Conservation (phyloP, 805 yeast genomes). For the Candida tammaniensis region DNA sequence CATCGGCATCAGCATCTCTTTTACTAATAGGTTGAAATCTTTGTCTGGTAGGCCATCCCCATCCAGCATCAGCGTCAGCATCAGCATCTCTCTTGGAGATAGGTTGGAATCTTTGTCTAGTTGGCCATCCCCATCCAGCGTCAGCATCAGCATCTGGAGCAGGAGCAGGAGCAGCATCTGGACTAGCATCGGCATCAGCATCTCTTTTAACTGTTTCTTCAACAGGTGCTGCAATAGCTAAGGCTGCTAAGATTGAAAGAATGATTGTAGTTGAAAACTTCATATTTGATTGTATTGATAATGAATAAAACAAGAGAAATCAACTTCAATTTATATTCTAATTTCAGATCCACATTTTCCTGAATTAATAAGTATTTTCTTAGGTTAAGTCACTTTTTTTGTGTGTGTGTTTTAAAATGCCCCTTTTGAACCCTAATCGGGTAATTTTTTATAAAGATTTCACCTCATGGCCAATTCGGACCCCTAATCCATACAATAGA, state of each 20-base stretch:
- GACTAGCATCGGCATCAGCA: slow-evolving; percentile 12
- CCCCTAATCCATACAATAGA: too few relatives aligned
- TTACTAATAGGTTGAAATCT: slow-evolving; percentile 17
- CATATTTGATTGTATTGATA: slow-evolving; percentile 7
- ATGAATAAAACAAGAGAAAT: slow-evolving; percentile 1
- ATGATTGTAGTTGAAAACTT: slow-evolving; percentile 12
- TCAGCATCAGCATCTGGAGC: slow-evolving; percentile 19
- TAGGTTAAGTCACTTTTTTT: background rate
- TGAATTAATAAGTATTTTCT: background rate
- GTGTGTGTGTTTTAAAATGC: slow-evolving; percentile 2
- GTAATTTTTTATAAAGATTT: slow-evolving; percentile 9
- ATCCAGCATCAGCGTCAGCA: slow-evolving; percentile 8
- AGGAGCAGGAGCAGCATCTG: slow-evolving; percentile 4
- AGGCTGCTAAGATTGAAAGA: slow-evolving; percentile 10
- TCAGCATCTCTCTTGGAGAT: slow-evolving; percentile 12
- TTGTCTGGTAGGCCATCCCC: slow-evolving; percentile 8
- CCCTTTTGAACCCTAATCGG: slow-evolving; percentile 14
- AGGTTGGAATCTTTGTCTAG: slow-evolving; percentile 15
- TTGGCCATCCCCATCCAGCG: slow-evolving; percentile 10
- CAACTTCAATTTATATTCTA: background rate
- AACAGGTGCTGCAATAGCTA: slow-evolving; percentile 13
- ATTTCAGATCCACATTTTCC: background rate
- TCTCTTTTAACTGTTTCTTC: slow-evolving; percentile 9
- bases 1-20: slow-evolving; percentile 24
- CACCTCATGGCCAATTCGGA: too few relatives aligned